Conservation (phyloP, 2,329 filamentous ascomycete species). For the Diplodia intermedia region DNA sequence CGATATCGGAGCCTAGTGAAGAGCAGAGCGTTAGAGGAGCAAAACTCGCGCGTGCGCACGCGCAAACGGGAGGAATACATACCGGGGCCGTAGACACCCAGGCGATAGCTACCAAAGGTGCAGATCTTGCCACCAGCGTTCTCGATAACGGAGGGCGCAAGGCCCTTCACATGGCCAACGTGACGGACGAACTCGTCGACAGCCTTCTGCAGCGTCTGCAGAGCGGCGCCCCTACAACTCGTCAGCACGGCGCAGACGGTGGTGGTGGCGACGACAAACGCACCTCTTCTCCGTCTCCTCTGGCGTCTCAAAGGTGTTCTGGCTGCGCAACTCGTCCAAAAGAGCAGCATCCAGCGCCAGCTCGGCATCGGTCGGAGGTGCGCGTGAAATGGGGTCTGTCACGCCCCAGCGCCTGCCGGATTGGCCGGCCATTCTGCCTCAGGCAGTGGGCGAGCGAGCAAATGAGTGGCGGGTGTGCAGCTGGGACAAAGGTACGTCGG, state of each 20-base stretch:
- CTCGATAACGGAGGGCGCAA: conserved; percentile 79
- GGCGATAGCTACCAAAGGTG: conserved; percentile 92
- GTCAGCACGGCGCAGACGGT: conserved; percentile 35
- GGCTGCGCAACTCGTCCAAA: conserved; percentile 80
- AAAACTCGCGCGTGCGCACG: neutral
- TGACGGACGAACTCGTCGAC: conserved; percentile 85
- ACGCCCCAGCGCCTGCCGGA: conserved; percentile 66
- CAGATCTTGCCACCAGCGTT: conserved; percentile 91
- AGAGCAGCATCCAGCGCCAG: conserved; percentile 78
- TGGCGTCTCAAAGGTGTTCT: conserved; percentile 89
- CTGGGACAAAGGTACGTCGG: neutral
- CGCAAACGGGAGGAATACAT: conserved; percentile 23
- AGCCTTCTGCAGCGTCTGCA: conserved; percentile 63
- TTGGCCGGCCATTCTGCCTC: conserved; percentile 43
- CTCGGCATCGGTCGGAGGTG: conserved; percentile 78
- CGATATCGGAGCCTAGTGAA: conserved; percentile 84
- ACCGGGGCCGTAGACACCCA: conserved; percentile 90
- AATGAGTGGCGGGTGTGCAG: neutral
- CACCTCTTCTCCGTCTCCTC: conserved; percentile 85
- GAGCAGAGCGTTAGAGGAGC: conserved; percentile 11
- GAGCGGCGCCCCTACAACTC: conserved; percentile 54
- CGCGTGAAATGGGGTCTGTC: conserved; percentile 81
- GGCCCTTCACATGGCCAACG: conserved; percentile 75
- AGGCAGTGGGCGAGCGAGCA: neutral
- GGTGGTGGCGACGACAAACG: conserved; percentile 20